Evolutionary conservation across 2,329 filamentous ascomycete genomes (phyloP).

Genomic region (Penicillium sp.): DNA sequence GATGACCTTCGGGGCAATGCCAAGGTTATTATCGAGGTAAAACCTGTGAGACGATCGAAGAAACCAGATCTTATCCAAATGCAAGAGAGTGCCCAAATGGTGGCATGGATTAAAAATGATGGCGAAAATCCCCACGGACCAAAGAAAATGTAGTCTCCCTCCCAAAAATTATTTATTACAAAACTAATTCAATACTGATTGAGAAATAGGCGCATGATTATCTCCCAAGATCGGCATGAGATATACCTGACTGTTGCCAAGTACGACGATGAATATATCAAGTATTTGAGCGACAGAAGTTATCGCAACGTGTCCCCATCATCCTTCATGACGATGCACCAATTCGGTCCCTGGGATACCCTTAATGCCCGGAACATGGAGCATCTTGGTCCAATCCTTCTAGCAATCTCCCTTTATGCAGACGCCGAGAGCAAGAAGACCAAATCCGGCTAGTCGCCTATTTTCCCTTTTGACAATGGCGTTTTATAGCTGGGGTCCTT

Average conservation of each 20-base stretch:
- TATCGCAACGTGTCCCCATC: not conserved
- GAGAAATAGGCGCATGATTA: not conserved
- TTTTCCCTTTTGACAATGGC: no score
- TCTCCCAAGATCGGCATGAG: not conserved
- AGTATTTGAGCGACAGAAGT: not conserved
- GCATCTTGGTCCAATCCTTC: not conserved
- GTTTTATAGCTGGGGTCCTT: no score
- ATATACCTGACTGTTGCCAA: not conserved
- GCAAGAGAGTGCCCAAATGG: conserved; percentile 18
- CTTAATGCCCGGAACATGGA: not conserved
- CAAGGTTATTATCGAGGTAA: conserved; percentile 16
- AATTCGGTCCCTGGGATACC: not conserved
- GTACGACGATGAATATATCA: not conserved
- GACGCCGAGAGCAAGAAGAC: not conserved
- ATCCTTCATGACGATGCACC: not conserved
- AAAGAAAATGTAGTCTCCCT: no score
- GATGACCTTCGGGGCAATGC: not conserved
- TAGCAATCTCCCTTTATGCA: not conserved
- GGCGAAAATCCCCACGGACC: no score
- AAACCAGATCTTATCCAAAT: conserved; percentile 13
- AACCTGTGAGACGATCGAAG: conserved; percentile 8
- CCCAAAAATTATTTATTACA: no score
- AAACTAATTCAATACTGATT: no score
- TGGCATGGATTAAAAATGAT: conserved; percentile 16
- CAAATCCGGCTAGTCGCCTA: no score